phyloP scores from a whole-genome alignment of 768 basidiomycete genomes.

The Hygrophorus pudorinus region DNA sequence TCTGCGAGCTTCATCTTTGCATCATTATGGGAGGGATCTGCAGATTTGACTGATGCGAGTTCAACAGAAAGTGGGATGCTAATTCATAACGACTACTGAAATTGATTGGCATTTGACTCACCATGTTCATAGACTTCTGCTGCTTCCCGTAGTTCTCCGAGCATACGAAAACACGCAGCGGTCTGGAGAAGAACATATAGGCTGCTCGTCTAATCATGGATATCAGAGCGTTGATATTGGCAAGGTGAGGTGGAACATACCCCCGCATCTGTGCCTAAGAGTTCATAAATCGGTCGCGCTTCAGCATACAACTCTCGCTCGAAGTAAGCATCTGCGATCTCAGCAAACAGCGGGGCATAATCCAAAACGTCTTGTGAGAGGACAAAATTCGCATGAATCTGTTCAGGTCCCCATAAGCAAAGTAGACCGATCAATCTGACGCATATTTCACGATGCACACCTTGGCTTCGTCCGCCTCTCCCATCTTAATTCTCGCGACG shows the following conservation, averaged over 20 bases:
- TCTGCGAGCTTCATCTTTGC: constrained; percentile 87
- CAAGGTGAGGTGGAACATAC: constrained; percentile 32
- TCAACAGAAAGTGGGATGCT: neutral
- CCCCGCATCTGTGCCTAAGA: constrained; percentile 62
- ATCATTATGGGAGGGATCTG: constrained; percentile 68
- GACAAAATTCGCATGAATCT: constrained; percentile 75
- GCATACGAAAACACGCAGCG: constrained; percentile 70
- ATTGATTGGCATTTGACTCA: constrained; percentile 24
- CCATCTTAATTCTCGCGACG: constrained; percentile 71
- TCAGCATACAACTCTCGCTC: constrained; percentile 67
- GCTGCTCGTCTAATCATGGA: constrained; percentile 51
- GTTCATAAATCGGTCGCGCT: constrained; percentile 73
- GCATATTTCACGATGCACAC: constrained; percentile 28
- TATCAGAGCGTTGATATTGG: neutral
- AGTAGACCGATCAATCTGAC: neutral
- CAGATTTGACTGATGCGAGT: constrained; percentile 48
- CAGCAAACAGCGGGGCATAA: constrained; percentile 69
- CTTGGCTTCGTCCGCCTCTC: constrained; percentile 73
- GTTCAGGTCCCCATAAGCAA: neutral
- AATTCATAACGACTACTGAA: neutral
- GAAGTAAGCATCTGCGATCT: constrained; percentile 81
- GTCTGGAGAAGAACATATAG: constrained; percentile 66
- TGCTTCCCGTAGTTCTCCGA: constrained; percentile 67
- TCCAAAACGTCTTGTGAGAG: constrained; percentile 63
- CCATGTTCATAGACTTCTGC: constrained; percentile 78